Evolutionary conservation across 768 basidiomycete genomes (phyloP).

Genomic region (Leucocoprinus birnbaumii): DNA sequence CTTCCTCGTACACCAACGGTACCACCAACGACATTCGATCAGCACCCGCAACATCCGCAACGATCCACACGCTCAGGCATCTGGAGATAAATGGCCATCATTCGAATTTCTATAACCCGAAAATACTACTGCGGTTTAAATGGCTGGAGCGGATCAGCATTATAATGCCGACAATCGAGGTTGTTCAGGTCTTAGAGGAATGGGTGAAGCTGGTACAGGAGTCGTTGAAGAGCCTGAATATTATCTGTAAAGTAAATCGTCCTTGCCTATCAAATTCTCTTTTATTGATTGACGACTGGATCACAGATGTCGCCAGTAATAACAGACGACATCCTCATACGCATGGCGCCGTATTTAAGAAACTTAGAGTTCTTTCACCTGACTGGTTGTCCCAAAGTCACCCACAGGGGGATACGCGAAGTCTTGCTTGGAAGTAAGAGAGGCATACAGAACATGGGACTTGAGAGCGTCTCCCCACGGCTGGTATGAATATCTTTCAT

Average conservation of each 20-base stretch:
- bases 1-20: background rate
- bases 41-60: background rate
- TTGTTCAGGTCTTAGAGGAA: conserved; percentile 43
- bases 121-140: conserved; percentile 46
- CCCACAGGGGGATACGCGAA: conserved; percentile 53
- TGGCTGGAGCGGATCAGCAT: conserved; percentile 54
- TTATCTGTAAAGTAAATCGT: conserved; percentile 67
- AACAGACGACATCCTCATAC: conserved; percentile 52
- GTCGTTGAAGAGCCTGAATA: conserved; percentile 52
- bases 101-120: conserved; percentile 53
- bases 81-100: conserved; percentile 73
- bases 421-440: conserved; percentile 40
- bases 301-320: conserved; percentile 52
- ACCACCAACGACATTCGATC: background rate
- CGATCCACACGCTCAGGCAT: conserved; percentile 40
- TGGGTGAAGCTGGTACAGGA: conserved; percentile 48
- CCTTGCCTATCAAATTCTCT: background rate
- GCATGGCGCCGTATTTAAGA: conserved; percentile 45
- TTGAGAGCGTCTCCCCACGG: conserved; percentile 59
- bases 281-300: background rate
- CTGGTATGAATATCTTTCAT: conserved; percentile 41
- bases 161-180: conserved; percentile 68
- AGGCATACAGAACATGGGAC: conserved; percentile 50
- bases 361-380: conserved; percentile 57
- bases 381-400: conserved; percentile 68